Base-by-base conservation (phyloP, 2,329 filamentous ascomycete species). In the Sporothrix brunneoviolacea region DNA sequence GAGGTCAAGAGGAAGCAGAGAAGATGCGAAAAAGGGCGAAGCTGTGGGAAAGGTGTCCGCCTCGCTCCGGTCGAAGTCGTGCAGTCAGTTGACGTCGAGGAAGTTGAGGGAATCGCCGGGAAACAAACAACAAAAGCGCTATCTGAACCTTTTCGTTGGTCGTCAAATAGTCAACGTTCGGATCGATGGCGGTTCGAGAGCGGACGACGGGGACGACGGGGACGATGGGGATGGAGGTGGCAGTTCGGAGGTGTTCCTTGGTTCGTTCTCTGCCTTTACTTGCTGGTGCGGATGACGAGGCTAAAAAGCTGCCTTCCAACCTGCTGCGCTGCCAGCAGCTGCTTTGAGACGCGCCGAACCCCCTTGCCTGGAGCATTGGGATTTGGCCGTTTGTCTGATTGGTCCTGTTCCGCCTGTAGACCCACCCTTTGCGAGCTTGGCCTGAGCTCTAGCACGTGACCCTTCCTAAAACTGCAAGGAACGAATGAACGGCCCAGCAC, bases 261-360 rank as follows among this genome's bases (percentile, higher is more conserved):
- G 35, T 22, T 22, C 35, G 21, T 28, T 24, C n/a, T 36, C 16
- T n/a, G 39, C 37, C 46, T 48, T 48, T 44, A 27, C 18, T 28
- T 36, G 19, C 33, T 21, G 42, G 30, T 40, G 18, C 39, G n/a
- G 73, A 74, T 77, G 73, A 77, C 74, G 74, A 76, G 72, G 73
- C 73, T 73, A 69, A 65, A 55, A 68, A 70, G 71, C 70, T 74
- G 71, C 71, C 72, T 75, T 69, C 63, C 60, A 50, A 44, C 24
- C 36, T 30, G 24, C 32, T 37, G 49, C 21, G 38, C 36, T 54
- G 50, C 45, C 36, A 38, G 27, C 27, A 27, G 28, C 16, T 22
- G n/a, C n/a, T n/a, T 39, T 32, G 33, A 48, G 39, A 52, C 54
- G 51, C 54, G 54, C 42, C 32, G 19, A 5, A 45, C 40, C 28